A percentile compares a stretch with the other conserved stretches of the same genome.
phyloP scores from a whole-genome alignment of 345 rosid species.

The Xanthoceras sorbifolium region DNA sequence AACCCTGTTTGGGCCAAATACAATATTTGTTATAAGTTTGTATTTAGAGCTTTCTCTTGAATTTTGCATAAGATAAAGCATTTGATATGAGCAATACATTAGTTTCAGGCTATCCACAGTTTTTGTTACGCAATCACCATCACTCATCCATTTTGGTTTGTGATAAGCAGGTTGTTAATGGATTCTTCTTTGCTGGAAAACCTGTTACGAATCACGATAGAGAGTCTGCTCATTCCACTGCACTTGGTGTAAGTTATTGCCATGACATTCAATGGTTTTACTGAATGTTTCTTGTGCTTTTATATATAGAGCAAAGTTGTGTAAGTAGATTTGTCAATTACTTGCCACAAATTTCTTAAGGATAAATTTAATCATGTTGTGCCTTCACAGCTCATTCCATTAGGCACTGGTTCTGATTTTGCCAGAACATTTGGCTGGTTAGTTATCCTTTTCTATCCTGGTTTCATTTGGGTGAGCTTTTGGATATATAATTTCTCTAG shows the following conservation, averaged over 20 bases:
- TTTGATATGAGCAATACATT: neutral
- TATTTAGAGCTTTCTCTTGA: neutral
- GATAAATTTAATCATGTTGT: constrained; percentile 24
- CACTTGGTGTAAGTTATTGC: constrained; percentile 79
- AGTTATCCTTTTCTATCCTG: constrained; percentile 34
- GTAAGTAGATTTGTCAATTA: neutral
- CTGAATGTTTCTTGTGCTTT: constrained; percentile 6
- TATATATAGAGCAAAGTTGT: neutral
- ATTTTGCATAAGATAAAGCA: neutral
- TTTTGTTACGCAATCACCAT: neutral
- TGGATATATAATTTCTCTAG: neutral
- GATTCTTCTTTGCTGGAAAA: constrained; percentile 89
- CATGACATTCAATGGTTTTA: constrained; percentile 5
- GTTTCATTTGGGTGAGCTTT: constrained; percentile 11
- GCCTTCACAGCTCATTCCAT: constrained; percentile 73
- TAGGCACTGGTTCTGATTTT: constrained; percentile 97
- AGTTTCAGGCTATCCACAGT: neutral
- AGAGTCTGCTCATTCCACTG: constrained; percentile 61
- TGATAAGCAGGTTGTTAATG: constrained; percentile 76
- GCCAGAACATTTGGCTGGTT: constrained; percentile 96
- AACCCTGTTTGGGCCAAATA: neutral
- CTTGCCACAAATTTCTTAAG: constrained; percentile 12
- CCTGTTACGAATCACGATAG: constrained; percentile 49
- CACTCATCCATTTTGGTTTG: constrained; percentile 11
- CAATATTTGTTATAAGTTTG: neutral